These are phyloP conservation scores for Termitomyces sp. DNA, from an alignment of 768 basidiomycete species.

Conservation along the genomic window DNA sequence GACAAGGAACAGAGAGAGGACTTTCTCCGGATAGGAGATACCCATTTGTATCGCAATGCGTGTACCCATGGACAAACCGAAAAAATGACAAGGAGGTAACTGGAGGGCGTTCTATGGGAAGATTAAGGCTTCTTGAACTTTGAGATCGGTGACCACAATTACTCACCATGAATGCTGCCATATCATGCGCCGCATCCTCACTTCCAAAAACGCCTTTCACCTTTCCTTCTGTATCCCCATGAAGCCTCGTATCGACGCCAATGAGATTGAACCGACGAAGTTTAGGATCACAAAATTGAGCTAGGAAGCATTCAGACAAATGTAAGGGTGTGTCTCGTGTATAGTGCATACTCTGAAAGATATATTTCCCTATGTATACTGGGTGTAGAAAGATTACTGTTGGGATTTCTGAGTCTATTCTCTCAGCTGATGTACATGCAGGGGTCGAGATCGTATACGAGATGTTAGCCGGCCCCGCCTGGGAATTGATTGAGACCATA, in stretches of 20 bases:
- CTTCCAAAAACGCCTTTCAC: constrained; percentile 25
- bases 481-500: constrained; percentile 25
- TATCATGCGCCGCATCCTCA: constrained; percentile 31
- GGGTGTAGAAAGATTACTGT: constrained; percentile 35
- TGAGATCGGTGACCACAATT: not conserved
- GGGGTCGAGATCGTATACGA: constrained; percentile 37
- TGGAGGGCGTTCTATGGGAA: constrained; percentile 29
- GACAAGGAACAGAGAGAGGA: constrained; percentile 32
- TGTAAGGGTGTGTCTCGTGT: not conserved
- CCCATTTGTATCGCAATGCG: constrained; percentile 31
- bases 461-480: constrained; percentile 27
- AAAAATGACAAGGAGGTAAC: constrained; percentile 35
- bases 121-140: too few relatives aligned
- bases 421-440: constrained; percentile 21
- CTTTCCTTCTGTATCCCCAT: constrained; percentile 29
- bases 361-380: constrained; percentile 28
- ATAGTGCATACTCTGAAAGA: constrained; percentile 28
- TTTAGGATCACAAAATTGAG: constrained; percentile 16
- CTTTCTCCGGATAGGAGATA: constrained; percentile 29
- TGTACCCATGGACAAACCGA: constrained; percentile 35
- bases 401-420: constrained; percentile 28
- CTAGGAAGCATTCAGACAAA: not conserved
- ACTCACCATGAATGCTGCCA: constrained; percentile 34
- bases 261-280: constrained; percentile 38
- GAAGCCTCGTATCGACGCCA: constrained; percentile 29